A percentile compares a stretch with the other conserved stretches of the same genome.
Conservation (phyloP, 352 stramenopile species). For the Phytophthora pinifolia region DNA sequence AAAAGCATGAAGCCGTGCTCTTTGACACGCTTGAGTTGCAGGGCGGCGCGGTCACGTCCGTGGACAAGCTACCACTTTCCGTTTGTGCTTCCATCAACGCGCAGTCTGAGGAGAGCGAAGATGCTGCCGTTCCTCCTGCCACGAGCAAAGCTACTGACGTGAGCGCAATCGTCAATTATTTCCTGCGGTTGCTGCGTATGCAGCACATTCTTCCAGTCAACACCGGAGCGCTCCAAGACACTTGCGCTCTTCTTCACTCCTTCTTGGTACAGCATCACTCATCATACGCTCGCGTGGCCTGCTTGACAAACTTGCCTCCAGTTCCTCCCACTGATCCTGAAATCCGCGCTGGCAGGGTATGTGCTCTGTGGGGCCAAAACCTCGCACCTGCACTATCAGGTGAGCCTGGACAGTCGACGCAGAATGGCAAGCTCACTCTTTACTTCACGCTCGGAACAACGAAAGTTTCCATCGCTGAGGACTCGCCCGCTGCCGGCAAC, state of each 20-base stretch:
- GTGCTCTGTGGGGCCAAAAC: constrained; percentile 56
- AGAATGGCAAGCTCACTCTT: constrained; percentile 32
- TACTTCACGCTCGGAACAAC: constrained; percentile 70
- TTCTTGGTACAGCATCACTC: constrained; percentile 67
- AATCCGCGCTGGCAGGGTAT: constrained; percentile 61
- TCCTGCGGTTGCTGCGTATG: constrained; percentile 51
- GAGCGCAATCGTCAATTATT: constrained; percentile 56
- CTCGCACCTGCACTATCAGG: constrained; percentile 46
- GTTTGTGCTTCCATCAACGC: constrained; percentile 36
- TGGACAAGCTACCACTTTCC: constrained; percentile 53
- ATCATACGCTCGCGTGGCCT: constrained; percentile 53
- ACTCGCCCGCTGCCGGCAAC: constrained; percentile 15
- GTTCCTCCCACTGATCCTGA: constrained; percentile 55
- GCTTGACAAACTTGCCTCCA: constrained; percentile 41
- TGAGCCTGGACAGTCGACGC: not conserved
- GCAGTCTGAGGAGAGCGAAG: constrained; percentile 15
- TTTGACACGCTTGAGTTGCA: constrained; percentile 72
- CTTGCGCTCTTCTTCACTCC: constrained; percentile 40
- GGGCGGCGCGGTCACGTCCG: constrained; percentile 32
- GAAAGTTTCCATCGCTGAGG: constrained; percentile 30
- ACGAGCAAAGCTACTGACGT: constrained; percentile 16
- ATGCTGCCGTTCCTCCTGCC: not conserved
- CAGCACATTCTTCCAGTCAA: constrained; percentile 41
- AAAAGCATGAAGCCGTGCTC: constrained; percentile 43
- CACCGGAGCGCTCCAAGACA: constrained; percentile 36